Evolutionary conservation across 352 stramenopile genomes (phyloP), one percentile per base, ranked within the genome.

Genomic region (Phytophthora brassicae): DNA sequence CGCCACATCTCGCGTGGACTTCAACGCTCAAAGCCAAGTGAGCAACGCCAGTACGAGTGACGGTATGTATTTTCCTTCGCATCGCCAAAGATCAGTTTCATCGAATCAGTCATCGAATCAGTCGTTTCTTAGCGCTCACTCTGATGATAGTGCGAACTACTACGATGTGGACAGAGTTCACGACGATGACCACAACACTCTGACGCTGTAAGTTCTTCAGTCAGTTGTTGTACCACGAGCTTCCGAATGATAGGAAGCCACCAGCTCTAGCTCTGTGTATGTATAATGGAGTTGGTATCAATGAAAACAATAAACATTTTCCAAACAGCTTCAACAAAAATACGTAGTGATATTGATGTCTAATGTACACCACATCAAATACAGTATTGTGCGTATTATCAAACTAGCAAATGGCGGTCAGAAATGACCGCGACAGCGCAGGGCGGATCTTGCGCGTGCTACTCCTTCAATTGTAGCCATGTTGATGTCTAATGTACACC

Each of bases 71-170:
- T 63, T 74, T 35, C 68, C 54, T 2, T 38, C 26, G 2, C 66
- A 54, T 22, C 60, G 64, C n/a, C 56, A 66, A 46, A 59, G 76
- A 57, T 77, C 68, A 23, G 50, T 33, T 22, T 72, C 78, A 24
- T 84, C 79, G 36, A 63, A 81, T 53, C 68, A 72, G 29, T 91
- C 79, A 29, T 81, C 81, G 33, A 65, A 83, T 57, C 64, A 76
- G 42, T 90, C 81, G 13, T 75, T 81, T 22, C 43, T 86, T 29
- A 92, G 82, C 44, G 64, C 72, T 46, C 76, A 74, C 3, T 92
- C 82, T 2, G 75, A 89, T 24, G 80, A 89, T 39, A 85, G 84
- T 20, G 60, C 68, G 9, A 77, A 60, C 7, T 89, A 84, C 42
- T 84, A 86, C 60, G 75, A 87, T 23, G 47, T 56, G 22, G 56